Evolutionary conservation across 306 rosid genomes (phyloP), one percentile per base, ranked within the genome.

Genomic region (Casuarina glauca): DNA sequence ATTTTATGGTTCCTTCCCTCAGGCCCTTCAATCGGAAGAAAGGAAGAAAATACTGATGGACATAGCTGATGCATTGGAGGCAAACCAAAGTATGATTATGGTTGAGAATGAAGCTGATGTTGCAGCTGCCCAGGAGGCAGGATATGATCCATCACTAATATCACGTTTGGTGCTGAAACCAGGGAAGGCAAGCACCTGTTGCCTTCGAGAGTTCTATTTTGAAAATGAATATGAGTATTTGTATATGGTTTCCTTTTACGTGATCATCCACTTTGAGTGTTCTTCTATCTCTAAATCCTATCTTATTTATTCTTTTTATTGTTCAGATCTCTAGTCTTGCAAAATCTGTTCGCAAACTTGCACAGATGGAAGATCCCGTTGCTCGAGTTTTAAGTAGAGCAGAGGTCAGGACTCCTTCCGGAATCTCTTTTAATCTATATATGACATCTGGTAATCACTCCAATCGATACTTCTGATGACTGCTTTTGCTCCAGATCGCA

Each of bases 291-390:
- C 73, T 12, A 42, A 41, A 70, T 36, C 20, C 71, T 67, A 44
- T 82, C 55, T 82, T 50, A 42, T 72, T 76, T 9, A 15, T 39
- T 35, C 46, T 9, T 76, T 61, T 53, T 74, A 39, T 70, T 75
- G 64, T 70, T 58, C 89, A 94, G 98, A 88, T 92, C 70, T 57
- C 82, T 42, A 55, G 88, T 66, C 97, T 92, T 70, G 97, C 88
- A 58, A 89, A 74, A 73, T 88, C 98, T 20, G 51, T 94, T 57
- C 97, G 97, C 48, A 86, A 82, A 76, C 86, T 94, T 74, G 97
- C 97, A 2, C 86, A 91, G 76, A 90, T 92, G 97, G 87, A 89
- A 57, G 98, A 94, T 75, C 97, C 98, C 72, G 46, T 94, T 74
- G 97, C 95, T 76, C 89, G 78, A 64, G 81, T 91, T 78, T 84